Evolutionary conservation across 805 yeast genomes (phyloP), one percentile per base, ranked within the genome.

Genomic region (Naumovozyma baii): DNA sequence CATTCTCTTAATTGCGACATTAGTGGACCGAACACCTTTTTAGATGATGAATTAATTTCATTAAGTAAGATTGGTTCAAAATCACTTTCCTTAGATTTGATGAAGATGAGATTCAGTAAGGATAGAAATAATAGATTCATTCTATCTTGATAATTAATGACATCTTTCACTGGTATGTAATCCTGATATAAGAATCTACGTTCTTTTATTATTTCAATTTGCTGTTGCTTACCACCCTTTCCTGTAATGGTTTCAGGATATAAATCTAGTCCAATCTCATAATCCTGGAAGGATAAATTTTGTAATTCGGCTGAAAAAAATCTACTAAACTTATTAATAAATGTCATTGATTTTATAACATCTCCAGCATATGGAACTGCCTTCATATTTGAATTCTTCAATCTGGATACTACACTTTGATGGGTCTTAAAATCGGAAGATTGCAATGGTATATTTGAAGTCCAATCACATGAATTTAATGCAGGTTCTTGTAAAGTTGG

Each of bases 241-340:
- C 48, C 49, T 2, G 40, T 38, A 4, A 43, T 37, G 3, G 49
- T 46, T 3, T 43, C 48, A 8, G 55, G 53, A 16, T 51, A 51
- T n/a, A 51, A 37, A 39, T 50, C 48, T 16, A 51, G 42, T 26
- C 56, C 56, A n/a, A 51, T 35, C 39, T 51, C 56, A 33, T 49
- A 50, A 36, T 51, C 56, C 40, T 51, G 54, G 38, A 48, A 45
- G 4, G 56, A 51, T 17, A 51, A 34, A 30, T 47, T 41, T 42
- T 49, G 41, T 19, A 51, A 31, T 16, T 50, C 56, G 9, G 36
- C 40, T 17, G 50, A 49, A n/a, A 51, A 41, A 37, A 41, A 47
- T 14, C 40, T 28, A 38, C 38, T 43, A 33, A 50, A 51, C 32
- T 51, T 51, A 32, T 51, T 51, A 12, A 51, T 40, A 39, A 51